Percentiles rank a stretch among this genome's conserved stretches.
Evolutionary conservation across 192 early-diverging fungal genomes (phyloP).

Genomic region (Backusella tuberculispora): DNA sequence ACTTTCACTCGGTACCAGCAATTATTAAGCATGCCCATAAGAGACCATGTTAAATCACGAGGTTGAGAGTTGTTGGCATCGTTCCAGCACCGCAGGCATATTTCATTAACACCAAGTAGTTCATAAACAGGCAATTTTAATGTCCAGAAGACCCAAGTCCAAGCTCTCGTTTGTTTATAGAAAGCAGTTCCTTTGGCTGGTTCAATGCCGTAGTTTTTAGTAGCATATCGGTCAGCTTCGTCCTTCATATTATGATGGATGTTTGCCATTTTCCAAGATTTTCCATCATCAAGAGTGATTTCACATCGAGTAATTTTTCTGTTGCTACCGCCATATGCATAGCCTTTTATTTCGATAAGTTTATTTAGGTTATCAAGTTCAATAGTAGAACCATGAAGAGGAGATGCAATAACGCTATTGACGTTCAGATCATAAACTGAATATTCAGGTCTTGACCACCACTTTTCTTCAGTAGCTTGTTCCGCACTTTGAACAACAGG

Average conservation of each 20-base stretch:
- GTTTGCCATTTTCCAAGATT: constrained; percentile 75
- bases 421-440: constrained; percentile 81
- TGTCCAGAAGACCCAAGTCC: background rate
- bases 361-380: background rate
- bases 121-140: constrained; percentile 37
- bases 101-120: constrained; percentile 50
- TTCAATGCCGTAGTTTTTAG: background rate
- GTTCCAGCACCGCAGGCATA: constrained; percentile 69
- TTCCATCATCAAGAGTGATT: constrained; percentile 79
- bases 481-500: constrained; percentile 61
- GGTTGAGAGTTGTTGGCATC: constrained; percentile 63
- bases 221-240: background rate
- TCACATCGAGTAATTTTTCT: constrained; percentile 77
- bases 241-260: constrained; percentile 42
- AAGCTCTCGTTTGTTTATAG: background rate
- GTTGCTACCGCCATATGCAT: constrained; percentile 82
- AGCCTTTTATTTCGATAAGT: constrained; percentile 62
- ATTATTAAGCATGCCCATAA: constrained; percentile 83
- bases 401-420: constrained; percentile 66
- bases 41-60: constrained; percentile 62
- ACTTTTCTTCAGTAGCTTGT: constrained; percentile 53
- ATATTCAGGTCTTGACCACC: constrained; percentile 68
- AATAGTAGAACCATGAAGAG: background rate
- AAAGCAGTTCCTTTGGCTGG: background rate
- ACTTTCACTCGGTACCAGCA: constrained; percentile 60